Evolutionary conservation across 2,329 filamentous ascomycete genomes (phyloP), one percentile per base, ranked within the genome.

Genomic region (Diatrype stigma): DNA sequence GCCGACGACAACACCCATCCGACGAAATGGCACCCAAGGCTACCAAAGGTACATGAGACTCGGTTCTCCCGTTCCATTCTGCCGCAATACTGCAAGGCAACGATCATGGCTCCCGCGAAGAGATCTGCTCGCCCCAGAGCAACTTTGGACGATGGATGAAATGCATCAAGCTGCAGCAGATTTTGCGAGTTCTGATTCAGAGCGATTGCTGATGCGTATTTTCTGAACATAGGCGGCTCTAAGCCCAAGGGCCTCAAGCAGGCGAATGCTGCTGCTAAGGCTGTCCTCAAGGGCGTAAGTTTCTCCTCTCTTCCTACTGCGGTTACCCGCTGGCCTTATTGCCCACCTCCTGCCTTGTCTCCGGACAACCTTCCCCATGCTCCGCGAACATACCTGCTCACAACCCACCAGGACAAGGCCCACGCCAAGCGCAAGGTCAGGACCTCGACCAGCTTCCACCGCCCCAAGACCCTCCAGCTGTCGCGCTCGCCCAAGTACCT

Each of bases 341-440:
- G 4, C 26, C 5, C 14, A 12, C 37, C 45, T 51, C 38, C 61
- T 67, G 52, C 67, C 46, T 35, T 45, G n/a, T n/a, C n/a, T n/a
- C n/a, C n/a, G n/a, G n/a, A n/a, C n/a, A n/a, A n/a, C n/a, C n/a
- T n/a, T n/a, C n/a, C n/a, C n/a, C n/a, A n/a, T n/a, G n/a, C n/a
- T n/a, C n/a, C n/a, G n/a, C n/a, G n/a, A n/a, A n/a, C n/a, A n/a
- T n/a, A 37, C n/a, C 16, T 37, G 34, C 34, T 37, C 12, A 37
- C 34, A 37, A 46, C 51, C 23, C 42, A 48, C 11, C 58, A 82
- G 77, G 69, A 75, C 61, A 73, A 77, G 73, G 69, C 74, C 57
- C 85, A 94, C 79, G 96, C 96, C 85, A 85, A 88, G 78, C 85
- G 85, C 79, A 96, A 96, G 84, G 85, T 95, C 77, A 88, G 93